These are phyloP conservation scores for Calonectria montana DNA, from an alignment of 2,329 filamentous ascomycete species.

Conservation along the genomic window DNA sequence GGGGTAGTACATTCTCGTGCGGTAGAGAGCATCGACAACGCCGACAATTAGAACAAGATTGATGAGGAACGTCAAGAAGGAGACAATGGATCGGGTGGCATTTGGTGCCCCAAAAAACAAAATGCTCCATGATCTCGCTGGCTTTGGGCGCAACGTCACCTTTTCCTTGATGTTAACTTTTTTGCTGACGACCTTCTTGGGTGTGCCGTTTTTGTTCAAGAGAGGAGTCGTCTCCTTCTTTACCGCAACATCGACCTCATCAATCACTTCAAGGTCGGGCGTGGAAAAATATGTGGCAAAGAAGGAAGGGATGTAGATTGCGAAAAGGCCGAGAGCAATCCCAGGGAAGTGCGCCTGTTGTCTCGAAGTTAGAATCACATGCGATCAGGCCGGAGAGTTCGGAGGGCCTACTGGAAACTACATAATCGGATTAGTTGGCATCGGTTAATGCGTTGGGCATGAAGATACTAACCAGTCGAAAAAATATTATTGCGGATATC, in stretches of 20 bases:
- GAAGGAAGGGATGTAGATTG: conserved; percentile 74
- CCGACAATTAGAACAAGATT: conserved; percentile 78
- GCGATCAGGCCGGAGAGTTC: conserved; percentile 16
- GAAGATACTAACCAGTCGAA: conserved; percentile 48
- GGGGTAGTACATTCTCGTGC: conserved; percentile 76
- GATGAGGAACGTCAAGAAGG: conserved; percentile 74
- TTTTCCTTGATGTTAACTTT: conserved; percentile 74
- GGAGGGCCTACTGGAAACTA: conserved; percentile 51
- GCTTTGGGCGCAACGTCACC: conserved; percentile 67
- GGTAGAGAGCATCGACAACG: conserved; percentile 81
- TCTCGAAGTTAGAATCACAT: conserved; percentile 22
- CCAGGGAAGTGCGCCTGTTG: conserved; percentile 58
- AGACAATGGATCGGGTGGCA: conserved; percentile 73
- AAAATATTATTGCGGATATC: conserved; percentile 50
- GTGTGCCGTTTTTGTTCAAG: conserved; percentile 47
- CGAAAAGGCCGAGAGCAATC: conserved; percentile 70
- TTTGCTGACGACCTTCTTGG: conserved; percentile 53
- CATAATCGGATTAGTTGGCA: conserved; percentile 24
- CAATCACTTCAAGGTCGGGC: conserved; percentile 67
- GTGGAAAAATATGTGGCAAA: conserved; percentile 67
- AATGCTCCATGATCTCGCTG: conserved; percentile 69
- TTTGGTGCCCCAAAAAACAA: conserved; percentile 83
- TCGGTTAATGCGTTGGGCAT: neutral
- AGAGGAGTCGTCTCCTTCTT: conserved; percentile 58
- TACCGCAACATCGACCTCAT: conserved; percentile 68